Percentiles rank a stretch among this genome's conserved stretches.
phyloP scores from a whole-genome alignment of 202 grass and related monocot species.

The Carex arenaria region DNA sequence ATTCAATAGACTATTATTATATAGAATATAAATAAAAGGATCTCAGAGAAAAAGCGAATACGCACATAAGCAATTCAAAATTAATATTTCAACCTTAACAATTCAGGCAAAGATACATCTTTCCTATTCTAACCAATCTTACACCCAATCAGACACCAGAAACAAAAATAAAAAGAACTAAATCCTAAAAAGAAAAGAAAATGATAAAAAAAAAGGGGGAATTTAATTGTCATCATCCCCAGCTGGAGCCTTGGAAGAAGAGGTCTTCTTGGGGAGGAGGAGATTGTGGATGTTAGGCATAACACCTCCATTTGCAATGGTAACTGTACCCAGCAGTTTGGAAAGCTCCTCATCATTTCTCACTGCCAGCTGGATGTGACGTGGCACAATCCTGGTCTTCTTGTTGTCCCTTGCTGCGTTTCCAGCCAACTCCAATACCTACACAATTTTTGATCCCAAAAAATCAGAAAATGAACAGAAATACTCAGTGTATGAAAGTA shows the following conservation, averaged over 20 bases:
- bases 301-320: slow-evolving; percentile 58
- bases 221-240: slow-evolving; percentile 42
- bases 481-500: neutral
- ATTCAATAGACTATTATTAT: neutral
- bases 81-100: neutral
- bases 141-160: neutral
- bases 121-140: slow-evolving; percentile 1
- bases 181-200: neutral
- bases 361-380: slow-evolving; percentile 67
- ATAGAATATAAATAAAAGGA: neutral
- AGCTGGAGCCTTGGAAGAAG: slow-evolving; percentile 37
- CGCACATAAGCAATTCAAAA: neutral
- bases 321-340: slow-evolving; percentile 39
- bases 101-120: neutral
- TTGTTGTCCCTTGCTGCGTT: slow-evolving; percentile 78
- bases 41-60: neutral
- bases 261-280: slow-evolving; percentile 66
- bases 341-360: slow-evolving; percentile 70
- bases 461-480: neutral
- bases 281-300: slow-evolving; percentile 88
- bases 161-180: neutral
- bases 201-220: neutral
- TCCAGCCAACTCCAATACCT: slow-evolving; percentile 55
- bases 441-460: neutral
- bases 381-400: slow-evolving; percentile 73